These are phyloP conservation scores for Kwoniella heveanensis DNA, from an alignment of 768 basidiomycete genomes.

Conservation along the genomic window DNA sequence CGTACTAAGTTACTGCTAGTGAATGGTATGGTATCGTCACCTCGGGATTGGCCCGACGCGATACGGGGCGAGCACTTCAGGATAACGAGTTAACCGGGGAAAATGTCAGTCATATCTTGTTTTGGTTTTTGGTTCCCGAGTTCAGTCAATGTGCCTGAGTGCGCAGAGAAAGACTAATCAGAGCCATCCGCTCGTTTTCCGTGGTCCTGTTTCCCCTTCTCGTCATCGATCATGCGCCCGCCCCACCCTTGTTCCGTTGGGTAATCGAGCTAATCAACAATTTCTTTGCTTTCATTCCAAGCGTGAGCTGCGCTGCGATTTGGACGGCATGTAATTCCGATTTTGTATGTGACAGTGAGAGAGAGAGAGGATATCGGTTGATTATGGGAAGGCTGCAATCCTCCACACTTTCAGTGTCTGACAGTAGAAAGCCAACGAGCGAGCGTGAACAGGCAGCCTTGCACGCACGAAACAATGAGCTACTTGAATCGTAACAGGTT, in stretches of 20 bases:
- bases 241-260: not conserved
- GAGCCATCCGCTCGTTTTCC: not conserved
- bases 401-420: too few relatives aligned
- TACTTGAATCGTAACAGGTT: too few relatives aligned
- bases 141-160: not conserved
- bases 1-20: not conserved
- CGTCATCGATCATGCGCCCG: not conserved
- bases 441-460: too few relatives aligned
- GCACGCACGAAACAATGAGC: too few relatives aligned
- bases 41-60: not conserved
- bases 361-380: too few relatives aligned
- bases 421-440: too few relatives aligned
- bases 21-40: not conserved
- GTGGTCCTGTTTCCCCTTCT: slow-evolving; percentile 1
- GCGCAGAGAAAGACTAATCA: too few relatives aligned
- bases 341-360: too few relatives aligned
- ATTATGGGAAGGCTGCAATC: too few relatives aligned
- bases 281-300: not conserved
- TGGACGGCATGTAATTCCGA: too few relatives aligned
- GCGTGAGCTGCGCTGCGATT: too few relatives aligned
- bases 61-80: not conserved
- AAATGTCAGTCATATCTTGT: not conserved
- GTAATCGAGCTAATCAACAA: not conserved
- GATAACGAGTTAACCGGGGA: not conserved
- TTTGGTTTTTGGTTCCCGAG: too few relatives aligned